Conservation (phyloP, 768 basidiomycete genomes). For the Suillus tomentosus region DNA sequence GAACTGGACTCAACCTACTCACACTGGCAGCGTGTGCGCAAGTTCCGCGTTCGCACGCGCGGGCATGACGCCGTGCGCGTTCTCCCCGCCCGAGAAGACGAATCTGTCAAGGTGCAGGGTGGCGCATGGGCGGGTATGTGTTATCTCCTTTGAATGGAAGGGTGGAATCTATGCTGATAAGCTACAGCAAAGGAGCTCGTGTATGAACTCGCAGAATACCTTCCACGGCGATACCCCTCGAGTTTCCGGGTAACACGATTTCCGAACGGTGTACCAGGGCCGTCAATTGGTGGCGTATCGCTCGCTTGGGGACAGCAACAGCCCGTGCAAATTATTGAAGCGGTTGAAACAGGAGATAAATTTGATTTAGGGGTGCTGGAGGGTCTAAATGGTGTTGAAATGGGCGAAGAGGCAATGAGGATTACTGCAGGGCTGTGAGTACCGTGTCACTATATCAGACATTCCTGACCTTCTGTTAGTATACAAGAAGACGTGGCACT, state of each 20-base stretch:
- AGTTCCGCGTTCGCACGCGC: slow-evolving; percentile 54
- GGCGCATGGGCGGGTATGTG: slow-evolving; percentile 33
- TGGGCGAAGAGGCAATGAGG: slow-evolving; percentile 54
- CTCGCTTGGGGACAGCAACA: slow-evolving; percentile 45
- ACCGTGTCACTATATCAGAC: slow-evolving; percentile 1
- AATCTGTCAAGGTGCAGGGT: slow-evolving; percentile 34
- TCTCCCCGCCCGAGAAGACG: slow-evolving; percentile 43
- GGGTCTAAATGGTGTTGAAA: slow-evolving; percentile 22
- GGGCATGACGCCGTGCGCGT: slow-evolving; percentile 51
- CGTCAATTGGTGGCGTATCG: slow-evolving; percentile 26
- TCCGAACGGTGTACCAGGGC: slow-evolving; percentile 11
- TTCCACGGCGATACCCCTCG: slow-evolving; percentile 60
- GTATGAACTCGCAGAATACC: slow-evolving; percentile 68
- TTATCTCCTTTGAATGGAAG: slow-evolving; percentile 8
- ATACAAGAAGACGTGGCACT: slow-evolving; percentile 60
- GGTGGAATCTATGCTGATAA: background rate
- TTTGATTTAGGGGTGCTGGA: slow-evolving; percentile 48
- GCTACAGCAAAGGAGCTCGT: slow-evolving; percentile 63
- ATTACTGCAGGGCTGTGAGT: slow-evolving; percentile 65
- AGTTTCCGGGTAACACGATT: slow-evolving; percentile 53
- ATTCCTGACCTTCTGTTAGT: slow-evolving; percentile 28
- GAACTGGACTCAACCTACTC: slow-evolving; percentile 65
- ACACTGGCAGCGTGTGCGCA: slow-evolving; percentile 57
- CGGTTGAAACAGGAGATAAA: slow-evolving; percentile 48
- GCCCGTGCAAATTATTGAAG: slow-evolving; percentile 52